Evolutionary conservation across 208 protist genomes (phyloP).

Genomic region (Kentomonas sorsogonicus): DNA sequence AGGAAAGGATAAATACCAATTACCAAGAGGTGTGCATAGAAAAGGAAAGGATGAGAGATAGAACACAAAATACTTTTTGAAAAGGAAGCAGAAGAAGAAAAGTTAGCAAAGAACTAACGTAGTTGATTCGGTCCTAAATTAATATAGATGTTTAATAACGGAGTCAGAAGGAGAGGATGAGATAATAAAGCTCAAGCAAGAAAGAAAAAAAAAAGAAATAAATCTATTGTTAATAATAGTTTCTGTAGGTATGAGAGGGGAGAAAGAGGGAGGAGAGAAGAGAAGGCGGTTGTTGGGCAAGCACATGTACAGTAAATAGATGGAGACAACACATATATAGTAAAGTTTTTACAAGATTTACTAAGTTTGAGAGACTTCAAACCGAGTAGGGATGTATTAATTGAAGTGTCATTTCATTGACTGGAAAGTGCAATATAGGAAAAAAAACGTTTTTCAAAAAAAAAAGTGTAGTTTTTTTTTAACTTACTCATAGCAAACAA

Average conservation of each 20-base stretch:
- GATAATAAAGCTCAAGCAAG: neutral
- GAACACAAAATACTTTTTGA: slow-evolving; percentile 1
- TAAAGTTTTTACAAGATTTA: no score
- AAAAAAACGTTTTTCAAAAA: slow-evolving; percentile 8
- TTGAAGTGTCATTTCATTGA: no score
- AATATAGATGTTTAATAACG: neutral
- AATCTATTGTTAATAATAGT: slow-evolving; percentile 5
- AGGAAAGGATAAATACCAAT: neutral
- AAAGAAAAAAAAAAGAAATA: slow-evolving; percentile 14
- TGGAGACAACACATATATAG: neutral
- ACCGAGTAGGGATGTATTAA: no score
- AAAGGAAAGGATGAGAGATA: slow-evolving; percentile 4
- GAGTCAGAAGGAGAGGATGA: neutral
- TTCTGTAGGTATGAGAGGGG: no score
- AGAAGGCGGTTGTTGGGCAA: neutral
- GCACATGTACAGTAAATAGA: neutral
- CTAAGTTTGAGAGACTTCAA: no score
- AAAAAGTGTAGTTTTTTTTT: neutral
- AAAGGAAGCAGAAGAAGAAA: no score
- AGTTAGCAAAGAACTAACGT: no score
- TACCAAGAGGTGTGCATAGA: slow-evolving; percentile 6
- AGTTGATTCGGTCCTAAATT: no score
- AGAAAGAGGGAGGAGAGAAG: neutral
- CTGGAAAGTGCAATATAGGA: neutral
- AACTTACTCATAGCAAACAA: no score